Evolutionary conservation across 495 filamentous ascomycete genomes (phyloP).

Genomic region (Tuber aestivum): DNA sequence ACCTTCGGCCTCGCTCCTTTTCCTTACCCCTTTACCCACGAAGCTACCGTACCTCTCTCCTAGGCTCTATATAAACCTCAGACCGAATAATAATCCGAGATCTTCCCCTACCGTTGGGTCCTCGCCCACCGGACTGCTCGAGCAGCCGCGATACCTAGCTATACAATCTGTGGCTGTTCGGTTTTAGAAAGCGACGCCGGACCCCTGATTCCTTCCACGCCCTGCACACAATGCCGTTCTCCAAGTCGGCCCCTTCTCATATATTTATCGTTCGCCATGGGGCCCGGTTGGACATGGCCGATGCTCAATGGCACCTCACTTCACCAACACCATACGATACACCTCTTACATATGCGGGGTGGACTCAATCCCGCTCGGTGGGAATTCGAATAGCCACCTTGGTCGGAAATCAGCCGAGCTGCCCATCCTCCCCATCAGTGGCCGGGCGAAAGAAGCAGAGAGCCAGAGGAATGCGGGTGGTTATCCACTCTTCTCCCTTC

Average conservation of each 20-base stretch:
- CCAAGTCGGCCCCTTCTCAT: constrained; percentile 31
- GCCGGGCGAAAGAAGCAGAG: constrained; percentile 39
- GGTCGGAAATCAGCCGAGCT: constrained; percentile 48
- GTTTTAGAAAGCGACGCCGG: neutral
- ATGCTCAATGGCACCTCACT: constrained; percentile 91
- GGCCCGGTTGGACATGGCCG: constrained; percentile 82
- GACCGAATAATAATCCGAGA: neutral
- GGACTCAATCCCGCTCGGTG: constrained; percentile 73
- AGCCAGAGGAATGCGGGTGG: constrained; percentile 62
- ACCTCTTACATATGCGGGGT: constrained; percentile 89
- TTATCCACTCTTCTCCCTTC: constrained; percentile 89
- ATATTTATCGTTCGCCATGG: constrained; percentile 57
- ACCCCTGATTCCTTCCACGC: neutral
- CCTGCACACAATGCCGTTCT: constrained; percentile 11
- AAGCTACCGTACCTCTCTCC: neutral
- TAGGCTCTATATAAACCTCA: neutral
- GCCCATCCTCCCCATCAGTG: constrained; percentile 14
- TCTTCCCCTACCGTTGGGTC: neutral
- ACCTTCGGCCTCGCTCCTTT: neutral
- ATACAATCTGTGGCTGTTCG: neutral
- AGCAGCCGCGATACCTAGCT: neutral
- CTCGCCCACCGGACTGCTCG: neutral
- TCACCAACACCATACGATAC: constrained; percentile 94
- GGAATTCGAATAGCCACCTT: constrained; percentile 74
- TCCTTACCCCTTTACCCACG: neutral